Conservation (phyloP, 805 yeast genomes). For the Kodamaea neixiangensis region DNA sequence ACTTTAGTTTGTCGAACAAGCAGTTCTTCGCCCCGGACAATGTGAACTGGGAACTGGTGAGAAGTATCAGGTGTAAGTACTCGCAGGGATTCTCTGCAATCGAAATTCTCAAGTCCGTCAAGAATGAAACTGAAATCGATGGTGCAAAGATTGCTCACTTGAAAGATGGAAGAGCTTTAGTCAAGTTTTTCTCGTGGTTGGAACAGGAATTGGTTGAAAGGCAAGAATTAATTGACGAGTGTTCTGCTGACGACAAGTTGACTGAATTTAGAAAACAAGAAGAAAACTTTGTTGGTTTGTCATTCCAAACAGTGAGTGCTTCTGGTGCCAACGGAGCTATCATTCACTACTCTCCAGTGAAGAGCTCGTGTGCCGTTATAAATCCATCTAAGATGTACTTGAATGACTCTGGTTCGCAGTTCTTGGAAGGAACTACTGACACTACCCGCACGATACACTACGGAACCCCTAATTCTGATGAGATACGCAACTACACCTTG, state of each 20-base stretch:
- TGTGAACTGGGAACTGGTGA: conserved; percentile 43
- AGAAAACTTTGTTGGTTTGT: conserved; percentile 57
- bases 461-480: conserved; percentile 46
- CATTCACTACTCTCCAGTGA: conserved; percentile 68
- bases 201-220: conserved; percentile 50
- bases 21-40: conserved; percentile 32
- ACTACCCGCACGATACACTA: conserved; percentile 63
- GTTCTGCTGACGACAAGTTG: conserved; percentile 56
- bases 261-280: conserved; percentile 40
- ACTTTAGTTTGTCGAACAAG: conserved; percentile 30
- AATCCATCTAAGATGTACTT: conserved; percentile 56
- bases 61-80: conserved; percentile 33
- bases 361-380: conserved; percentile 44
- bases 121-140: conserved; percentile 48
- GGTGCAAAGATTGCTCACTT: conserved; percentile 56
- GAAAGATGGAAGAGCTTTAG: conserved; percentile 59
- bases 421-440: conserved; percentile 65
- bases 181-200: conserved; percentile 58
- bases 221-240: conserved; percentile 52
- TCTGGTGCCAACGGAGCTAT: conserved; percentile 78
- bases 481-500: conserved; percentile 52
- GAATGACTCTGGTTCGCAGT: conserved; percentile 63
- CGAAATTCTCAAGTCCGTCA: conserved; percentile 53
- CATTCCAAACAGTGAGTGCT: conserved; percentile 74
- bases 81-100: conserved; percentile 39